Evolutionary conservation across 2,329 filamentous ascomycete species (phyloP).

Genomic region (Fusarium beomiforme): DNA sequence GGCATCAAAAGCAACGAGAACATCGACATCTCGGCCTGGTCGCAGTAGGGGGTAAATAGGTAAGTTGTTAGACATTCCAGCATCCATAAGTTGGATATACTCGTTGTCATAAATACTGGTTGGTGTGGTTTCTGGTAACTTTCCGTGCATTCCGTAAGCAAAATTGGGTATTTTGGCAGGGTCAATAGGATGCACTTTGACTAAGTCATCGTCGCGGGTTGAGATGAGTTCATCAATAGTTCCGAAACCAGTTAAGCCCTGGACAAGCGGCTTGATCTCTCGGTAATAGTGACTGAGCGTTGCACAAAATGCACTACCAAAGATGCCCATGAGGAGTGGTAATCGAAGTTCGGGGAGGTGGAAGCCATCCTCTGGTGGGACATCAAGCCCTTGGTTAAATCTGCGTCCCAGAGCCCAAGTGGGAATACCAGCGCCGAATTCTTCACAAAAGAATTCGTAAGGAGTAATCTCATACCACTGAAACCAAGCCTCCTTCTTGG

Average conservation of each 20-base stretch:
- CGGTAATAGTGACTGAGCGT: conserved; percentile 96
- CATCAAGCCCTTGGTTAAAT: conserved; percentile 73
- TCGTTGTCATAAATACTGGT: conserved; percentile 75
- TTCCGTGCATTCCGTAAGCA: conserved; percentile 80
- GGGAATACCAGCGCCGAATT: conserved; percentile 89
- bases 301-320: conserved; percentile 95
- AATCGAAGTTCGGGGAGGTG: conserved; percentile 86
- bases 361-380: conserved; percentile 67
- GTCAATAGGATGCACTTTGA: conserved; percentile 94
- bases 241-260: conserved; percentile 77
- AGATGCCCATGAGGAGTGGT: conserved; percentile 90
- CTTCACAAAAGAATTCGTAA: conserved; percentile 95
- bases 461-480: conserved; percentile 98
- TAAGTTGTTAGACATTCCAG: conserved; percentile 98
- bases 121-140: conserved; percentile 80
- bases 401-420: conserved; percentile 91
- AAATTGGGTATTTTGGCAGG: conserved; percentile 93
- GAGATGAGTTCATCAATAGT: conserved; percentile 85
- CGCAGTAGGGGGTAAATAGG: conserved; percentile 94
- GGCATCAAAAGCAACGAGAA: conserved; percentile 92
- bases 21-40: conserved; percentile 86
- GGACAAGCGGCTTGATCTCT: conserved; percentile 86
- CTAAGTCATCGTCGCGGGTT: conserved; percentile 82
- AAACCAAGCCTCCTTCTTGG: conserved; percentile 83
- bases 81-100: conserved; percentile 90